These are phyloP conservation scores for Mortierella antarctica DNA, from an alignment of 192 early-diverging fungal genomes.

Conservation along the genomic window DNA sequence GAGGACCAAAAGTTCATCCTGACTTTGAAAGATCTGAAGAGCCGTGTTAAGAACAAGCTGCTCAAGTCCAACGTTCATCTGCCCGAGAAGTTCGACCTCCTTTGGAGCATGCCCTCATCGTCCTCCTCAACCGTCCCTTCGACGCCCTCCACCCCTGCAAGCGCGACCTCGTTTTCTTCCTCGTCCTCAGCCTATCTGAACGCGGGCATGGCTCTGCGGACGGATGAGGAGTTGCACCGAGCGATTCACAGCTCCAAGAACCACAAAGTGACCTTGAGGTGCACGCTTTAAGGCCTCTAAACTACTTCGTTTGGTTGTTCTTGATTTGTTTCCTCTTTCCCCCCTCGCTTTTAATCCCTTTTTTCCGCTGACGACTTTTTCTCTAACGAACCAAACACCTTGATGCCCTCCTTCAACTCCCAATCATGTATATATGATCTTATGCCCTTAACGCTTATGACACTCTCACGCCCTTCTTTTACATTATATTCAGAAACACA, in stretches of 20 bases:
- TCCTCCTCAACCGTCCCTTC: neutral
- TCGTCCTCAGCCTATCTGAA: neutral
- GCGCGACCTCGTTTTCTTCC: slow-evolving; percentile 1
- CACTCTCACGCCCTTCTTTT: too few species aligned
- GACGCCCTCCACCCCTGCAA: slow-evolving; percentile 1
- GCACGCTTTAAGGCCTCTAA: slow-evolving; percentile 3
- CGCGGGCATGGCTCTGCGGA: slow-evolving; percentile 12
- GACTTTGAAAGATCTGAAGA: slow-evolving; percentile 25
- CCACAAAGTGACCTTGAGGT: slow-evolving; percentile 42
- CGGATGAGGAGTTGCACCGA: slow-evolving; percentile 29
- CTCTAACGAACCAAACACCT: too few species aligned
- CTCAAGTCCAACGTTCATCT: slow-evolving; percentile 46
- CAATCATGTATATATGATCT: too few species aligned
- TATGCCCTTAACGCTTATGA: too few species aligned
- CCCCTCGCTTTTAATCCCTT: neutral
- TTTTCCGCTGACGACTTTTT: too few species aligned
- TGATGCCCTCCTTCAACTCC: too few species aligned
- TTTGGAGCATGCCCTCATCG: slow-evolving; percentile 22
- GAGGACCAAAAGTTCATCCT: slow-evolving; percentile 28
- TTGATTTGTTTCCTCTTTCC: slow-evolving; percentile 1
- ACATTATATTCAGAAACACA: too few species aligned
- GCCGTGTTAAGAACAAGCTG: slow-evolving; percentile 22
- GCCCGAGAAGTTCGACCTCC: slow-evolving; percentile 30
- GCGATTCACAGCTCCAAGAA: slow-evolving; percentile 32
- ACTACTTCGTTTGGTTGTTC: neutral